A percentile compares a stretch with the other conserved stretches of the same genome.
Evolutionary conservation across 768 basidiomycete species (phyloP).

Genomic region (Atractiella rhizophila): DNA sequence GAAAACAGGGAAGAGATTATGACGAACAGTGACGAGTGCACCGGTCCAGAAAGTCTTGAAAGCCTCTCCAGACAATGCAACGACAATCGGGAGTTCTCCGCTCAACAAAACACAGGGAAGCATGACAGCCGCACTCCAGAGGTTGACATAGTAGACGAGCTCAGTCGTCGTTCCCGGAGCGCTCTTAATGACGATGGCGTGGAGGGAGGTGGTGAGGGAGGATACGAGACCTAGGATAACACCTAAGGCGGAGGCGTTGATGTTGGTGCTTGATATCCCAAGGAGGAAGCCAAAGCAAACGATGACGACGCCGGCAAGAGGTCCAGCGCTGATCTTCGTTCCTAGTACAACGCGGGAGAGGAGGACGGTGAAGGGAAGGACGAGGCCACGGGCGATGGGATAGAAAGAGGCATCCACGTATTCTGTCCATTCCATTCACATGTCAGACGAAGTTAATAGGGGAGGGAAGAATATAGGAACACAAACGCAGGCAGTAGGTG

Average conservation of each 20-base stretch:
- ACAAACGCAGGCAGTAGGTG: conserved; percentile 15
- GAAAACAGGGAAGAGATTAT: neutral
- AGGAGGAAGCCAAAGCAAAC: conserved; percentile 84
- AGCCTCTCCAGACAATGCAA: conserved; percentile 26
- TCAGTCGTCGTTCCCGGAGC: conserved; percentile 63
- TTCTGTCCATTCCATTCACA: conserved; percentile 21
- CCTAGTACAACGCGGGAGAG: conserved; percentile 59
- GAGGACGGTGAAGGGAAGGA: conserved; percentile 74
- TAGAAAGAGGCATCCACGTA: conserved; percentile 88
- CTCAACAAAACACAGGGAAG: conserved; percentile 44
- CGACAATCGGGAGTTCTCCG: conserved; percentile 45
- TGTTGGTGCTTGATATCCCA: conserved; percentile 12
- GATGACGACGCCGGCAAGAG: conserved; percentile 46
- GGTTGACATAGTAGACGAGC: conserved; percentile 77
- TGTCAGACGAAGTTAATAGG: conserved; percentile 1
- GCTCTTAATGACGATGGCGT: conserved; percentile 85
- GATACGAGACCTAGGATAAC: conserved; percentile 56
- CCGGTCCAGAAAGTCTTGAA: conserved; percentile 18
- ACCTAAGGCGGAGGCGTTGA: conserved; percentile 37
- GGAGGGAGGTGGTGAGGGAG: conserved; percentile 63
- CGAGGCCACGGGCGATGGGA: conserved; percentile 60
- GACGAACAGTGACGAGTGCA: conserved; percentile 16
- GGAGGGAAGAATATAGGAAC: conserved; percentile 6
- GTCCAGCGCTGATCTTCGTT: conserved; percentile 45
- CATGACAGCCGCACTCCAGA: conserved; percentile 46